Evolutionary conservation across 169 alveolate species (phyloP), one percentile per base, ranked within the genome.

Genomic region (Cryptosporidium meleagridis): DNA sequence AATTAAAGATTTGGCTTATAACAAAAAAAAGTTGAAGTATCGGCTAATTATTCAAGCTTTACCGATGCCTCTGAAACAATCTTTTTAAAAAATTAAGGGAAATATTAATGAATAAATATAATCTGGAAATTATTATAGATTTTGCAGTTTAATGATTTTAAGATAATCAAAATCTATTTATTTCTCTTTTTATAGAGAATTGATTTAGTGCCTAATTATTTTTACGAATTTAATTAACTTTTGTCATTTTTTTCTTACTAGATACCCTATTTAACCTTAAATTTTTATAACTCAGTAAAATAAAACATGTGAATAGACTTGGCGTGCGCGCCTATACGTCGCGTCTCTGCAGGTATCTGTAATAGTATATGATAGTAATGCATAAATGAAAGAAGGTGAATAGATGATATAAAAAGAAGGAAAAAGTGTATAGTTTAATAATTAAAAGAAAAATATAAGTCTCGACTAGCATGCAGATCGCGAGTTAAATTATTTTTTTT

Each of bases 91-190:
- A 53, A 53, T 23, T 9, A 29, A 18, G 14, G 29, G 29, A 55
- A 55, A 55, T 23, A n/a, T 23, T 23, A 8, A 55, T 26, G 3
- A 9, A 21, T 21, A 37, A 14, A 48, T 48, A 14, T 21, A 55
- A 55, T 23, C n/a, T 26, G 12, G 1, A 55, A 55, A 23, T n/a
- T 12, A 33, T 65, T 33, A 29, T 65, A 16, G 29, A 65, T 65
- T 1, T 31, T 65, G 3, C 33, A 1, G 29, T n/a, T 33, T 1
- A 31, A 31, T 9, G 5, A 29, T 31, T 10, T 65, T 4, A 33
- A 33, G 23, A 26, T 35, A 65, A n/a, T 23, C 5, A 65, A 29
- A 65, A 65, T 65, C 72, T 65, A 65, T 65, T 65, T 65, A 65
- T 65, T 65, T 14, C 44, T 65, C 72, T 37, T 37, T 35, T 31